Conservation (phyloP, 2,329 filamentous ascomycete genomes). For the Byssoonygena ceratinophila region DNA sequence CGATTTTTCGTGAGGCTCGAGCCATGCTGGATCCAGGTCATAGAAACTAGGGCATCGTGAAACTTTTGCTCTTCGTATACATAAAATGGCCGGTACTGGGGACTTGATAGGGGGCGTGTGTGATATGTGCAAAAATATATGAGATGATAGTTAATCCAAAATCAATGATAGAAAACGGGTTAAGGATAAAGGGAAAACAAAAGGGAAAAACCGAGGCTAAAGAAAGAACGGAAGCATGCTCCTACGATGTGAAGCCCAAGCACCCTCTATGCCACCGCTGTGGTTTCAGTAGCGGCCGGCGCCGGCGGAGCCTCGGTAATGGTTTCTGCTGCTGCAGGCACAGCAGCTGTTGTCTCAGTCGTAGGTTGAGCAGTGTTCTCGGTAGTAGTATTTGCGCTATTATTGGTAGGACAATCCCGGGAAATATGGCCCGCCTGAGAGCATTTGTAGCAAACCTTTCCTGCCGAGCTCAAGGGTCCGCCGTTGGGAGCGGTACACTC, state of each 20-base stretch:
- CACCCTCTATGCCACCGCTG: conserved; percentile 35
- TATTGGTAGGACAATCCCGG: conserved; percentile 79
- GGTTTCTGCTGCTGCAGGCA: conserved; percentile 33
- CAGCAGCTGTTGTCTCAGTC: conserved; percentile 19
- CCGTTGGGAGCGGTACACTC: conserved; percentile 97
- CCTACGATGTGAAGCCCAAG: neutral
- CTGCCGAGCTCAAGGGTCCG: conserved; percentile 84
- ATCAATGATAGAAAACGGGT: conserved; percentile 15
- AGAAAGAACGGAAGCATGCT: neutral
- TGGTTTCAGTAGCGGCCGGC: conserved; percentile 33
- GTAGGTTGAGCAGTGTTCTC: conserved; percentile 22
- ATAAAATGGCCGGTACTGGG: conserved; percentile 26
- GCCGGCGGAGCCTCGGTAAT: conserved; percentile 27
- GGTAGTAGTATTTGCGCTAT: conserved; percentile 36
- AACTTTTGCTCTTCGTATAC: conserved; percentile 37
- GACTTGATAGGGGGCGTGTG: conserved; percentile 22
- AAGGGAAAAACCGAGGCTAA: too few relatives aligned
- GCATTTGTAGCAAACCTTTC: conserved; percentile 98
- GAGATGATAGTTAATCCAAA: conserved; percentile 12
- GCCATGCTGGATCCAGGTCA: conserved; percentile 26
- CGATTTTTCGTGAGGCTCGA: conserved; percentile 31
- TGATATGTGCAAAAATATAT: conserved; percentile 34
- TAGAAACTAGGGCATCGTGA: conserved; percentile 31
- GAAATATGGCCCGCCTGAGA: conserved; percentile 94
- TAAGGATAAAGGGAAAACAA: neutral